Evolutionary conservation across 805 yeast species (phyloP).

Genomic region (Starmerella apicola): DNA sequence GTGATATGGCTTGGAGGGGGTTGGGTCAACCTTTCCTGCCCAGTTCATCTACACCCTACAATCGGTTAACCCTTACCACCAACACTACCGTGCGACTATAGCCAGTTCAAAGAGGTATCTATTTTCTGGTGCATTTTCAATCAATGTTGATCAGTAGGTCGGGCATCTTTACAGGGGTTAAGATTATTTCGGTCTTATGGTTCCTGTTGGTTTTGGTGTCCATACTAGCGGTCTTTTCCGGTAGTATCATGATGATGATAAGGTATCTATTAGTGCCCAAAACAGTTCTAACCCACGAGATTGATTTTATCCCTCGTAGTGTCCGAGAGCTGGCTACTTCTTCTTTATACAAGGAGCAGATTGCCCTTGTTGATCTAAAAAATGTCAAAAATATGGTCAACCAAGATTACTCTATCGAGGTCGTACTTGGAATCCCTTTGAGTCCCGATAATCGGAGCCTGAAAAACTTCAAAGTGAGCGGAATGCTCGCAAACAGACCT

Average conservation of each 20-base stretch:
- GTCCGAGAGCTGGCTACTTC: neutral
- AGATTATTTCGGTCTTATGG: slow-evolving; percentile 1
- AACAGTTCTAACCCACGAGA: neutral
- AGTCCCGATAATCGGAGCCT: slow-evolving; percentile 21
- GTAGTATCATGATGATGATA: slow-evolving; percentile 3
- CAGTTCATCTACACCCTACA: too few relatives aligned
- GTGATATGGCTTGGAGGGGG: too few relatives aligned
- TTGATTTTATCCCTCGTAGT: slow-evolving; percentile 12
- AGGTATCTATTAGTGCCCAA: slow-evolving; percentile 10
- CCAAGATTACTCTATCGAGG: slow-evolving; percentile 22
- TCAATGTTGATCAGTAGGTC: neutral
- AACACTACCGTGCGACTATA: too few relatives aligned
- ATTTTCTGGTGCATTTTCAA: neutral
- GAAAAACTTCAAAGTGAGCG: slow-evolving; percentile 27
- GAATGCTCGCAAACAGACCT: slow-evolving; percentile 15
- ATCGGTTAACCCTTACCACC: too few relatives aligned
- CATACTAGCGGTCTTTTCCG: slow-evolving; percentile 3
- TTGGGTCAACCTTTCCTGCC: too few relatives aligned
- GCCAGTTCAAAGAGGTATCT: neutral
- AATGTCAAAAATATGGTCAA: slow-evolving; percentile 5
- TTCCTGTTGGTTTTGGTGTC: neutral
- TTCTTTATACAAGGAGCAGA: neutral
- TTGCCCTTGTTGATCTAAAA: slow-evolving; percentile 9
- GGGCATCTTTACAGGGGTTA: neutral
- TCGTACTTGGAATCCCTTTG: slow-evolving; percentile 26